A percentile compares a stretch with the other conserved stretches of the same genome.
phyloP scores from a whole-genome alignment of 129 eudicot genomes.

The Deinandra increscens region DNA sequence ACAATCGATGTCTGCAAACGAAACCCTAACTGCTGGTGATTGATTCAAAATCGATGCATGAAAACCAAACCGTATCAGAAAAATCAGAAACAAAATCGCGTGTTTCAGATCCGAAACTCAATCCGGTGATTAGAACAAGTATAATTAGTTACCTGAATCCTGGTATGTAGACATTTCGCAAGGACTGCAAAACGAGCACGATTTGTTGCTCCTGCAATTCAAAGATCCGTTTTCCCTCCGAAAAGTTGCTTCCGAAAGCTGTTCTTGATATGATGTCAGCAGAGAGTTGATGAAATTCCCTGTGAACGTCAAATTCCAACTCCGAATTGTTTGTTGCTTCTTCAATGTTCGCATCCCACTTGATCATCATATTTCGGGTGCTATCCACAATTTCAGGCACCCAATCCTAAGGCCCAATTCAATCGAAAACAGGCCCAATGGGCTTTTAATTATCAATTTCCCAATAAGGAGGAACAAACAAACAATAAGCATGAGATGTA shows the following conservation, averaged over 20 bases:
- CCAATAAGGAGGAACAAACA: too few relatives aligned
- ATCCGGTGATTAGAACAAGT: neutral
- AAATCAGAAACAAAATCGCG: too few relatives aligned
- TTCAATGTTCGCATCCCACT: slow-evolving; percentile 56
- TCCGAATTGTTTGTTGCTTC: slow-evolving; percentile 31
- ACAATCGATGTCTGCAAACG: too few relatives aligned
- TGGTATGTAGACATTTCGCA: slow-evolving; percentile 72
- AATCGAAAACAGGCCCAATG: neutral
- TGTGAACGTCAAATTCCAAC: slow-evolving; percentile 64
- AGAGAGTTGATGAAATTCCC: slow-evolving; percentile 61
- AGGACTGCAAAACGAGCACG: slow-evolving; percentile 53
- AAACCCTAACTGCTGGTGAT: too few relatives aligned
- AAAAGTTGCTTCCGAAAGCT: slow-evolving; percentile 80
- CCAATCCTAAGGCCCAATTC: slow-evolving; percentile 56
- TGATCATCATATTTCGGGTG: slow-evolving; percentile 44
- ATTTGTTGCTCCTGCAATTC: slow-evolving; percentile 73
- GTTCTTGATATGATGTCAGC: slow-evolving; percentile 82
- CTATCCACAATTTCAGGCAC: slow-evolving; percentile 75
- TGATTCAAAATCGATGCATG: too few relatives aligned
- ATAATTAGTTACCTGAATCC: slow-evolving; percentile 64
- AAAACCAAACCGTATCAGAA: too few relatives aligned
- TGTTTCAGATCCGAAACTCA: too few relatives aligned
- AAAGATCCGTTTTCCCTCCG: slow-evolving; percentile 70
- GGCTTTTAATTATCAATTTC: neutral
- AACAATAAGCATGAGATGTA: too few relatives aligned